A percentile compares a stretch with the other conserved stretches of the same genome.
phyloP scores from a whole-genome alignment of 2,329 filamentous ascomycete species.

The Dactylellina drechsleri region DNA sequence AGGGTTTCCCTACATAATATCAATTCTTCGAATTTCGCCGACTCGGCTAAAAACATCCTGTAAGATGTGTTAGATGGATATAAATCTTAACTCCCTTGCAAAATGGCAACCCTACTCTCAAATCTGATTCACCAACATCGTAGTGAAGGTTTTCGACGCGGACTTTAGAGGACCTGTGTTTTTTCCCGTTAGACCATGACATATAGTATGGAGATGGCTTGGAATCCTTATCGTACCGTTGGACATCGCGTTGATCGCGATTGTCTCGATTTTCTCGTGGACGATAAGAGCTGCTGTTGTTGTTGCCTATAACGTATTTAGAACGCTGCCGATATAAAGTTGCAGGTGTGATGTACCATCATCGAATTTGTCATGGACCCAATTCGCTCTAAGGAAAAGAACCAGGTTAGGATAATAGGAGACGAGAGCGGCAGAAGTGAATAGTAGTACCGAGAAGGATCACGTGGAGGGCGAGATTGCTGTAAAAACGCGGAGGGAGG shows the following conservation, averaged over 20 bases:
- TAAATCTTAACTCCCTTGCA: background rate
- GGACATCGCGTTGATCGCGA: slow-evolving; percentile 16
- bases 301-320: slow-evolving; percentile 14
- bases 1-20: slow-evolving; percentile 37
- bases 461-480: slow-evolving; percentile 39
- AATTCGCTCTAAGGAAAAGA: slow-evolving; percentile 32
- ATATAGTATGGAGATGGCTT: background rate
- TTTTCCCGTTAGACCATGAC: background rate
- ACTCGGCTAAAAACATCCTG: slow-evolving; percentile 52
- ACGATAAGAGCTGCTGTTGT: slow-evolving; percentile 32
- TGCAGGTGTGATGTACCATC: slow-evolving; percentile 15
- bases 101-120: slow-evolving; percentile 16
- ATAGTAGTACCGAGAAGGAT: slow-evolving; percentile 39
- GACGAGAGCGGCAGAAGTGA: background rate
- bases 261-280: slow-evolving; percentile 25
- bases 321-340: slow-evolving; percentile 1
- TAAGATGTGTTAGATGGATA: background rate
- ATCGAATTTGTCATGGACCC: slow-evolving; percentile 54
- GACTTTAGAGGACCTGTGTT: slow-evolving; percentile 64
- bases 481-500: slow-evolving; percentile 42
- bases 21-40: slow-evolving; percentile 50
- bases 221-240: slow-evolving; percentile 26
- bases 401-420: background rate
- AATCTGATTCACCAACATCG: slow-evolving; percentile 74
- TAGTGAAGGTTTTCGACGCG: slow-evolving; percentile 92